Base-by-base conservation (phyloP, 257 asterid genomes). In the Solanum lignicaule region DNA sequence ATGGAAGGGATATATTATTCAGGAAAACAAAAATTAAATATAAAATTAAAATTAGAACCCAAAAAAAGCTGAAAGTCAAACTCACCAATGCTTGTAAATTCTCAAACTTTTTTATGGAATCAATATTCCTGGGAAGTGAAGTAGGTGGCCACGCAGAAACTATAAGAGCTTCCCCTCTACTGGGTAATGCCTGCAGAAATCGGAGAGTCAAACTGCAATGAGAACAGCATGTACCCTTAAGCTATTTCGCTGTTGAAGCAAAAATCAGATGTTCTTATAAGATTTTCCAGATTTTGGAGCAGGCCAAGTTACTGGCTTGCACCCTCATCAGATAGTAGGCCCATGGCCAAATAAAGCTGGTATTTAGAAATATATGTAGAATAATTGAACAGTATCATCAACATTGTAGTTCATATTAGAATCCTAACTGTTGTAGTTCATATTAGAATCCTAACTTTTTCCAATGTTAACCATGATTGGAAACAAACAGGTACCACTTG, bases 21-120 rank as follows among this genome's bases (percentile, higher is more conserved):
- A 39, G 25, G 87, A 65, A 35, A 43, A 46, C 58, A 32, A 32
- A 43, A 21, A 62, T 36, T 39, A 60, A 33, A 87, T 41, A n/a
- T 72, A 16, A 29, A 87, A 38, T 15, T 52, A 79, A 78, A 81
- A 76, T 27, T 71, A 82, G 32, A 46, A 75, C 86, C 86, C 87
- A 66, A 82, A 32, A 86, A 23, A 65, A 39, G 27, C 31, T 82
- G 72, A 69, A 55, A 21, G 52, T 21, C 9, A 32, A 84, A 71
- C 93, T 92, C 91, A 97, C 99, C 96, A 97, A 87, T 85, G 98
- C 95, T 90, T 97, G 98, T 87, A 97, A 90, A 82, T 97, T 97
- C 90, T 95, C 98, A 86, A 97, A 97, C 91, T 91, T 94, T 91
- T 94, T 97, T 39, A 94, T 81, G 69, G 98, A 91, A 84, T 95